Conservation (phyloP, 805 yeast species). For the Yamadazyma paraphyllophila region DNA sequence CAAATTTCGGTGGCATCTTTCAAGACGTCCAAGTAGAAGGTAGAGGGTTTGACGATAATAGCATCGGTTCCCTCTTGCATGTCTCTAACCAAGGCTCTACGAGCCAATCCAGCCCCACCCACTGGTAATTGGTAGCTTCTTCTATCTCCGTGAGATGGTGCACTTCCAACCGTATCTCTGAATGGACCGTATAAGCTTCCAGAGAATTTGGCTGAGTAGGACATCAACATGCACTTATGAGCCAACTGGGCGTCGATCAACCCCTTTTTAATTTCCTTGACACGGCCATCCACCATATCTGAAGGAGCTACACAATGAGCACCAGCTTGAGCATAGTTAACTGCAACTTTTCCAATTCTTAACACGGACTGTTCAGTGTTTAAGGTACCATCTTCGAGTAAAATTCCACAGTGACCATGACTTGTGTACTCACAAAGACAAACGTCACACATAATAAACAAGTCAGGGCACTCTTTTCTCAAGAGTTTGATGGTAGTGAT, state of each 20-base stretch:
- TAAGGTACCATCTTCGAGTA: slow-evolving; percentile 82
- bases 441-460: slow-evolving; percentile 90
- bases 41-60: slow-evolving; percentile 91
- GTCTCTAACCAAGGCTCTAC: slow-evolving; percentile 85
- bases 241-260: slow-evolving; percentile 79
- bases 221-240: slow-evolving; percentile 84
- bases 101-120: slow-evolving; percentile 90
- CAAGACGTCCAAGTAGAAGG: slow-evolving; percentile 89
- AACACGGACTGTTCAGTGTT: slow-evolving; percentile 71
- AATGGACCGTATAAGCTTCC: slow-evolving; percentile 95
- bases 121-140: slow-evolving; percentile 91
- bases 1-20: slow-evolving; percentile 84
- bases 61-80: slow-evolving; percentile 94
- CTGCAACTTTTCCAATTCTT: slow-evolving; percentile 92
- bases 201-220: slow-evolving; percentile 91
- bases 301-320: slow-evolving; percentile 95
- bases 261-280: slow-evolving; percentile 82
- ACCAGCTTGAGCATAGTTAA: slow-evolving; percentile 92
- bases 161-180: slow-evolving; percentile 94
- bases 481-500: slow-evolving; percentile 72
- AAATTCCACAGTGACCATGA: slow-evolving; percentile 97
- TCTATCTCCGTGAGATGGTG: slow-evolving; percentile 89
- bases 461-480: slow-evolving; percentile 66
- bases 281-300: slow-evolving; percentile 96
- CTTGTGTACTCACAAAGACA: slow-evolving; percentile 95